Evolutionary conservation across 2,329 filamentous ascomycete genomes (phyloP).

Genomic region (Triangularia setosa): DNA sequence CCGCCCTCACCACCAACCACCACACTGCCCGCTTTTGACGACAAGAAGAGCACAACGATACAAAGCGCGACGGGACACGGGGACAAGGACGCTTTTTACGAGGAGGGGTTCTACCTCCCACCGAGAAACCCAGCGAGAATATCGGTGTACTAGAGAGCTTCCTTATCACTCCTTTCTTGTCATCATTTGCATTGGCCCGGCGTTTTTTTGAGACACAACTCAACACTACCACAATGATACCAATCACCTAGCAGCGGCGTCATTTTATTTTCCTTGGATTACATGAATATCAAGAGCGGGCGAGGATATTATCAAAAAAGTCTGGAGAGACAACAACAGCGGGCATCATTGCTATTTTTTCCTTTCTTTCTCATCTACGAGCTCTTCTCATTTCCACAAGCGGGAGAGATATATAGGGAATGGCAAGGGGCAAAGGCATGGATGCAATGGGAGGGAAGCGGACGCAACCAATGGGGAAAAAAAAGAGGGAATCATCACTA

Average conservation of each 20-base stretch:
- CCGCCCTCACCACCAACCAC: constrained; percentile 64
- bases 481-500: not conserved
- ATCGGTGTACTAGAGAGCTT: constrained; percentile 48
- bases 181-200: constrained; percentile 27
- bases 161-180: constrained; percentile 8
- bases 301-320: not conserved
- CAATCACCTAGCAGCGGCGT: constrained; percentile 1
- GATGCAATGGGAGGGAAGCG: not conserved
- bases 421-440: not conserved
- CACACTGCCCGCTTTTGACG: constrained; percentile 56
- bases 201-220: constrained; percentile 24
- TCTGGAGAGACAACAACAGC: constrained; percentile 3
- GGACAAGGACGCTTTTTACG: constrained; percentile 44
- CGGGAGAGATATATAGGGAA: not conserved
- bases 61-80: constrained; percentile 33
- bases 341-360: constrained; percentile 9
- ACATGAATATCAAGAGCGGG: not conserved
- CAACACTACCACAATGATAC: constrained; percentile 22
- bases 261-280: not conserved
- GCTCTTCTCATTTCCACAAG: not conserved
- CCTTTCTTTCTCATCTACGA: constrained; percentile 7
- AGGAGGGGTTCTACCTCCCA: constrained; percentile 52
- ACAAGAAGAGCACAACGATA: constrained; percentile 46
- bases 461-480: not conserved
- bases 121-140: constrained; percentile 50